Evolutionary conservation across 106 monocot species (phyloP).

Genomic region (Agapanthus africanus): DNA sequence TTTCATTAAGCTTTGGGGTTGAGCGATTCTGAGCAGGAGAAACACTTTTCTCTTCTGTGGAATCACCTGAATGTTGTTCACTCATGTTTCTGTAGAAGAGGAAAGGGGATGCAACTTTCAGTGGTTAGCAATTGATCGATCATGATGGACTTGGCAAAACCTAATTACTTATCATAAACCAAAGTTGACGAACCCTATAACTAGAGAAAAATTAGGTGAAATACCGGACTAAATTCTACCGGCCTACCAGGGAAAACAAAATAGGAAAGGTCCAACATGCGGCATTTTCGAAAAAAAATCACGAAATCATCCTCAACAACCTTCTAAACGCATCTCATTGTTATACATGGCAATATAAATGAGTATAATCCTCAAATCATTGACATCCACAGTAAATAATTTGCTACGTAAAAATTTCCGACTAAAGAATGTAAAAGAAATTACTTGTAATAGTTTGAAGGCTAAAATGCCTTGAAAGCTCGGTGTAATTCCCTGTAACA

Average conservation of each 20-base stretch:
- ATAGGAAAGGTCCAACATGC: neutral
- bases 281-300: neutral
- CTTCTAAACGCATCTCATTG: too few relatives aligned
- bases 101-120: neutral
- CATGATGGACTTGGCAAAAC: neutral
- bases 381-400: neutral
- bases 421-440: neutral
- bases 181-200: neutral
- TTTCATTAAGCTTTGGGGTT: neutral
- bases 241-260: neutral
- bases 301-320: too few relatives aligned
- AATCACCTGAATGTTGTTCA: too few relatives aligned
- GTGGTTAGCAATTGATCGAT: neutral
- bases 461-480: too few relatives aligned
- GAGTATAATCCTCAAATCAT: too few relatives aligned
- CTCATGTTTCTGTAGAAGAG: neutral
- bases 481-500: too few relatives aligned
- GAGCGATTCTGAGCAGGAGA: neutral
- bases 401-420: neutral
- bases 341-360: too few relatives aligned
- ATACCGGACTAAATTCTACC: neutral
- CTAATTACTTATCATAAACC: neutral
- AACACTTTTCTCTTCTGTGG: neutral
- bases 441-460: too few relatives aligned
- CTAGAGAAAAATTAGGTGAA: neutral